phyloP scores from a whole-genome alignment of 208 protist species.

The Cochliopodium minus region DNA sequence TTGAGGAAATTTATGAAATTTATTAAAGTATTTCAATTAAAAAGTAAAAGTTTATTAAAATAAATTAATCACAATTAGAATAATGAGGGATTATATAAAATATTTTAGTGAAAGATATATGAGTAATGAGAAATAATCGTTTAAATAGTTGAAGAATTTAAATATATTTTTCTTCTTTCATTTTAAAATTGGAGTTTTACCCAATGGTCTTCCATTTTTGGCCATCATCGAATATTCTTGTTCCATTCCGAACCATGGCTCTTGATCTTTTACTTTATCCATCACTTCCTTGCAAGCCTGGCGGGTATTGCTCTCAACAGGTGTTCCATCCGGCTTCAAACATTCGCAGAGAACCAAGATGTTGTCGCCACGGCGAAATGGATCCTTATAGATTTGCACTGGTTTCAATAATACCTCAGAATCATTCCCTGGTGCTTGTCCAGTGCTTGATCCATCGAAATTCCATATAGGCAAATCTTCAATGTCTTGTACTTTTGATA shows the following conservation, averaged over 20 bases:
- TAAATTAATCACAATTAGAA: too few species aligned
- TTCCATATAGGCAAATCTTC: slow-evolving; percentile 78
- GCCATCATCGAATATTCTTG: slow-evolving; percentile 62
- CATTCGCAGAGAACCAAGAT: slow-evolving; percentile 49
- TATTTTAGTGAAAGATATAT: not conserved
- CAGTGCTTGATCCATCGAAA: slow-evolving; percentile 82
- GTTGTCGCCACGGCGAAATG: slow-evolving; percentile 46
- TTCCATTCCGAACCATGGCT: slow-evolving; percentile 61
- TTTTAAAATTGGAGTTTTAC: not conserved
- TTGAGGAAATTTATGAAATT: too few species aligned
- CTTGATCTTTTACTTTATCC: slow-evolving; percentile 39
- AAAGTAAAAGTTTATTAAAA: too few species aligned
- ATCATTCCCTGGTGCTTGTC: slow-evolving; percentile 60
- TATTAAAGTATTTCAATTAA: too few species aligned
- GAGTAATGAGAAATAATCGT: not conserved
- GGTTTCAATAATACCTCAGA: slow-evolving; percentile 67
- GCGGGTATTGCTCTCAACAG: slow-evolving; percentile 68
- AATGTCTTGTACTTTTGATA: too few species aligned
- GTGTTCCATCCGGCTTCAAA: slow-evolving; percentile 60
- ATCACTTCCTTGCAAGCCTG: slow-evolving; percentile 54
- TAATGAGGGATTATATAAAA: not conserved
- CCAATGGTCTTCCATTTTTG: slow-evolving; percentile 24
- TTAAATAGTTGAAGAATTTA: slow-evolving; percentile 17
- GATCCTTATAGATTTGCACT: slow-evolving; percentile 42
- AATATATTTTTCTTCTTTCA: not conserved